phyloP scores from a whole-genome alignment of 441 rosid genomes.

The Geranium incanum region DNA sequence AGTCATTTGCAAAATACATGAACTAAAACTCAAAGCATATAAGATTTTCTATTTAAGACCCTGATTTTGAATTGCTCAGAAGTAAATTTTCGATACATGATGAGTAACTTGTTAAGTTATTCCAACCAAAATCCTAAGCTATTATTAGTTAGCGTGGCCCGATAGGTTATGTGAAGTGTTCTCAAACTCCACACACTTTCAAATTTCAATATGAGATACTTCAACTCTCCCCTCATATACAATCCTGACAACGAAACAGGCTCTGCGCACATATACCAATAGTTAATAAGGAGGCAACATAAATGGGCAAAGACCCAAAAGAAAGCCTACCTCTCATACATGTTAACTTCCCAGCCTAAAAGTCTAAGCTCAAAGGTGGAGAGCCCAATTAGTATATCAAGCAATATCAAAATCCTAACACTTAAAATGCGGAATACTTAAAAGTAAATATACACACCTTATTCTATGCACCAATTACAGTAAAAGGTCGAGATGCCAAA shows the following conservation, averaged over 20 bases:
- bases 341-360: neutral
- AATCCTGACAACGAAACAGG: neutral
- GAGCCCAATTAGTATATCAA: too few species aligned
- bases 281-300: neutral
- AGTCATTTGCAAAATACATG: neutral
- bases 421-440: neutral
- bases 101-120: neutral
- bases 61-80: neutral
- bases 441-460: neutral
- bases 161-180: neutral
- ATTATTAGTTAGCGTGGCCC: neutral
- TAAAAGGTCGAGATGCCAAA: neutral
- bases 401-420: neutral
- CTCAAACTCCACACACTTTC: neutral
- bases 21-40: neutral
- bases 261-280: neutral
- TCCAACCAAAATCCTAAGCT: neutral
- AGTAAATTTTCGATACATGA: neutral
- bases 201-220: neutral
- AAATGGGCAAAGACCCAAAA: neutral
- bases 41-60: neutral
- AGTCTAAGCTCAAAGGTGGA: neutral
- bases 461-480: neutral
- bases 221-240: neutral
- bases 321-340: neutral